Conservation (phyloP, 2,329 filamentous ascomycete species). For the Colletotrichum shisoi region DNA sequence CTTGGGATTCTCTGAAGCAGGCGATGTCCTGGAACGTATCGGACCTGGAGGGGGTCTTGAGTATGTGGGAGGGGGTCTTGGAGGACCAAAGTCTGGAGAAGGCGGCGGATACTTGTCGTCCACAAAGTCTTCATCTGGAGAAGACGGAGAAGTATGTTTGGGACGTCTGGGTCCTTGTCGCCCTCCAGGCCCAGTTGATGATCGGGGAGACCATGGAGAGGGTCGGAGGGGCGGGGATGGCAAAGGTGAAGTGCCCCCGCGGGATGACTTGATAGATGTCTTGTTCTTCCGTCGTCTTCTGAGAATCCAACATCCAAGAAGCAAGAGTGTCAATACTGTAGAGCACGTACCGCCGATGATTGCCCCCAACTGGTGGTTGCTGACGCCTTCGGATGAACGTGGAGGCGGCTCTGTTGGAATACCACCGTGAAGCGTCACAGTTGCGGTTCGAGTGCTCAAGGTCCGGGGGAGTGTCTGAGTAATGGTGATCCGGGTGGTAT, state of each 20-base stretch:
- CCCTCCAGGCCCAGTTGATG: neutral
- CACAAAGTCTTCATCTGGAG: neutral
- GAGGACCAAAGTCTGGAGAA: neutral
- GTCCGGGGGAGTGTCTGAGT: constrained; percentile 7
- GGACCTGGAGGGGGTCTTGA: neutral
- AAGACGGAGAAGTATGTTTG: neutral
- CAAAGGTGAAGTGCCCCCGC: neutral
- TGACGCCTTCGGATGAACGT: constrained; percentile 4
- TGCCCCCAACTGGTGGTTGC: constrained; percentile 2
- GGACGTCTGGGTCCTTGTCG: neutral
- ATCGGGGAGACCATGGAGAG: constrained; percentile 5
- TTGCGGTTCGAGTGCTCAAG: constrained; percentile 9
- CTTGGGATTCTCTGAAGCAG: neutral
- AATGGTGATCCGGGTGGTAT: neutral
- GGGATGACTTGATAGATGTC: neutral
- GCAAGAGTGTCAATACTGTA: neutral
- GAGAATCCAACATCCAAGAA: constrained; percentile 3
- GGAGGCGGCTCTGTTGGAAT: constrained; percentile 9
- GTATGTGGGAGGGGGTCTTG: constrained; percentile 4
- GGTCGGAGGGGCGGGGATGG: neutral
- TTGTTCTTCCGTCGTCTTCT: constrained; percentile 9
- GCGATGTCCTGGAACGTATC: too few species aligned
- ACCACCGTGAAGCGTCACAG: constrained; percentile 8
- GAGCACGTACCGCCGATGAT: constrained; percentile 5
- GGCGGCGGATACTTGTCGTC: neutral